A percentile compares a stretch with the other conserved stretches of the same genome.
Evolutionary conservation across 345 rosid species (phyloP).

Genomic region (Syzygium aqueum): DNA sequence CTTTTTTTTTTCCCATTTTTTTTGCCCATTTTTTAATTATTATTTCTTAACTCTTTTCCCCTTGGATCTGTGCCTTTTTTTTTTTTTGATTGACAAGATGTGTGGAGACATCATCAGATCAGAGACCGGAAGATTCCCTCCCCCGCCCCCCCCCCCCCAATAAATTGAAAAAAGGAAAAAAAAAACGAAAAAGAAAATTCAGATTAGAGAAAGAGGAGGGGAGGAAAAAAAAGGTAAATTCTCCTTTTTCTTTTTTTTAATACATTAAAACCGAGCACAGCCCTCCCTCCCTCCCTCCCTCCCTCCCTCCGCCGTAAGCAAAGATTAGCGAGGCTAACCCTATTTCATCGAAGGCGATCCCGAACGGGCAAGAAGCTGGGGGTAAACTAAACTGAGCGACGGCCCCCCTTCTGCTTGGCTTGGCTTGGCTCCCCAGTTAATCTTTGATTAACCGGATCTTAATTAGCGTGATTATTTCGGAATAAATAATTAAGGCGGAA

Average conservation of each 20-base stretch:
- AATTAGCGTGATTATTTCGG: background rate
- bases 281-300: too few species aligned
- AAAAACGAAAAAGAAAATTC: too few species aligned
- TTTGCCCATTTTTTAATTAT: too few species aligned
- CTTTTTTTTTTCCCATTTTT: background rate
- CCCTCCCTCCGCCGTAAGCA: background rate
- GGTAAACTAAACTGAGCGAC: too few species aligned
- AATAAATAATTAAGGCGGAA: background rate
- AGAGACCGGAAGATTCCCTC: background rate
- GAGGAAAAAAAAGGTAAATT: too few species aligned
- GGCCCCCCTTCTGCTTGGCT: too few species aligned
- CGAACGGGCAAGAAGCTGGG: background rate
- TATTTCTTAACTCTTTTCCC: background rate
- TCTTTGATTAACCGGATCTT: background rate
- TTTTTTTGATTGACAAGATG: background rate
- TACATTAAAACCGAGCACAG: too few species aligned
- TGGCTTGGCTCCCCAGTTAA: background rate
- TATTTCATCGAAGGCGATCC: background rate
- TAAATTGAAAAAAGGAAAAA: background rate
- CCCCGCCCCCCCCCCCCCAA: background rate
- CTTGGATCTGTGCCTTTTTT: background rate
- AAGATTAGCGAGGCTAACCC: background rate
- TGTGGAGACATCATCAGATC: background rate
- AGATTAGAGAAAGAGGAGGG: fast-evolving
- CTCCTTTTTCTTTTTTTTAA: too few species aligned